These are phyloP conservation scores for Chamaecyparis obtusa DNA, from an alignment of 75 land plant genomes.

Conservation along the genomic window DNA sequence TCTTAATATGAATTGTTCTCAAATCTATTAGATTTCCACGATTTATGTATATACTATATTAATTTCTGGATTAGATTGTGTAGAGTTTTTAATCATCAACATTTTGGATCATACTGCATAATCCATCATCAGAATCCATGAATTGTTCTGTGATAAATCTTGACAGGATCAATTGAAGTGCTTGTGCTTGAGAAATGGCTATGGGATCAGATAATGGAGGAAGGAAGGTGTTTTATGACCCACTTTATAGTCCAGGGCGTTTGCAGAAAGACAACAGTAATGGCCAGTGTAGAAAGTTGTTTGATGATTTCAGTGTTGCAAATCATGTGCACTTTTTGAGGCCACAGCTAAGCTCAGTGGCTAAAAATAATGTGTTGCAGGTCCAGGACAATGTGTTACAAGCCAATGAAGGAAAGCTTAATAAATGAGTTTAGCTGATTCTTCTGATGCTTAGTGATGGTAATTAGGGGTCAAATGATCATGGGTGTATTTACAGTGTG, in stretches of 20 bases:
- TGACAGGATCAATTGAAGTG: too few species aligned
- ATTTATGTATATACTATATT: too few species aligned
- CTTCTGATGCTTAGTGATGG: too few species aligned
- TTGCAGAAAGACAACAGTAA: not conserved
- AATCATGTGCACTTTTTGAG: not conserved
- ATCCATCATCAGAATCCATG: too few species aligned
- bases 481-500: not conserved
- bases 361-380: not conserved
- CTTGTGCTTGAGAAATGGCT: not conserved
- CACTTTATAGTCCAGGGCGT: not conserved
- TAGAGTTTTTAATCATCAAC: too few species aligned
- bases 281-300: not conserved
- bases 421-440: not conserved
- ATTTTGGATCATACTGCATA: too few species aligned
- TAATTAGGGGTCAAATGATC: not conserved
- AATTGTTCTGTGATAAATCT: too few species aligned
- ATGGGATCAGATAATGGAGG: not conserved
- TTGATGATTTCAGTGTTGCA: slow-evolving; percentile 2
- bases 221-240: not conserved
- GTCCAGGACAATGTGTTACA: not conserved
- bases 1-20: too few species aligned
- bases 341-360: not conserved
- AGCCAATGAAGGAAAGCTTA: not conserved
- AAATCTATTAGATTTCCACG: too few species aligned
- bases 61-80: too few species aligned